Percentiles rank a stretch among this genome's conserved stretches.
phyloP scores from a whole-genome alignment of 495 filamentous ascomycete genomes.

The Talaromyces liani region DNA sequence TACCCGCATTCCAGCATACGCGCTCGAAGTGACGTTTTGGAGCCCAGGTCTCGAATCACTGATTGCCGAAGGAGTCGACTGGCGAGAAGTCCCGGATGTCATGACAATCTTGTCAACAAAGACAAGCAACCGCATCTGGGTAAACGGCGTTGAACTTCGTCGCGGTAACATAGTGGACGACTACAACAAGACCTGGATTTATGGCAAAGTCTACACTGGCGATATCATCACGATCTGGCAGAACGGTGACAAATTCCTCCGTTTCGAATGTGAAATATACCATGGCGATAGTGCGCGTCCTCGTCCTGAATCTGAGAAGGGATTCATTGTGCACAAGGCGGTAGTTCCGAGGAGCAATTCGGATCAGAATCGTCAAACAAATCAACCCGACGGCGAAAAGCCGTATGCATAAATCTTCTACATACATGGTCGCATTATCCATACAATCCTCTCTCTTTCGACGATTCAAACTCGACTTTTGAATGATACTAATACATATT shows the following conservation, averaged over 20 bases:
- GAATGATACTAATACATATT: neutral
- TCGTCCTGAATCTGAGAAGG: slow-evolving; percentile 35
- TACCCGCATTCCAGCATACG: slow-evolving; percentile 68
- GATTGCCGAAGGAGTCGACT: slow-evolving; percentile 50
- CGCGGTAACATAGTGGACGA: slow-evolving; percentile 35
- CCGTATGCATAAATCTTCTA: slow-evolving; percentile 1
- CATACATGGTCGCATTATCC: neutral
- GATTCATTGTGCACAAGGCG: slow-evolving; percentile 29
- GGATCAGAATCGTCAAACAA: neutral
- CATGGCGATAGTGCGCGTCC: slow-evolving; percentile 40
- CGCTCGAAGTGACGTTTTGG: slow-evolving; percentile 71
- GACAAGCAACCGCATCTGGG: slow-evolving; percentile 57
- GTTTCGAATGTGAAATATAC: slow-evolving; percentile 46
- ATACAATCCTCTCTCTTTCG: neutral
- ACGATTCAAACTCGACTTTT: neutral
- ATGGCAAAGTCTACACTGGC: slow-evolving; percentile 61
- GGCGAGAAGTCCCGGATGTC: slow-evolving; percentile 42
- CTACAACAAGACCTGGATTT: slow-evolving; percentile 44
- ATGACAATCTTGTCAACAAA: slow-evolving; percentile 66
- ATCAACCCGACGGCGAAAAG: neutral
- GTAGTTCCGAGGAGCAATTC: slow-evolving; percentile 18
- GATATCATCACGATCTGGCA: slow-evolving; percentile 63
- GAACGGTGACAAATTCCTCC: slow-evolving; percentile 35
- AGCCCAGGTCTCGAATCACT: slow-evolving; percentile 50
- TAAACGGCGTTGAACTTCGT: slow-evolving; percentile 59